Base-by-base conservation (phyloP, 2,329 filamentous ascomycete genomes). In the Hypoxylon sp. region DNA sequence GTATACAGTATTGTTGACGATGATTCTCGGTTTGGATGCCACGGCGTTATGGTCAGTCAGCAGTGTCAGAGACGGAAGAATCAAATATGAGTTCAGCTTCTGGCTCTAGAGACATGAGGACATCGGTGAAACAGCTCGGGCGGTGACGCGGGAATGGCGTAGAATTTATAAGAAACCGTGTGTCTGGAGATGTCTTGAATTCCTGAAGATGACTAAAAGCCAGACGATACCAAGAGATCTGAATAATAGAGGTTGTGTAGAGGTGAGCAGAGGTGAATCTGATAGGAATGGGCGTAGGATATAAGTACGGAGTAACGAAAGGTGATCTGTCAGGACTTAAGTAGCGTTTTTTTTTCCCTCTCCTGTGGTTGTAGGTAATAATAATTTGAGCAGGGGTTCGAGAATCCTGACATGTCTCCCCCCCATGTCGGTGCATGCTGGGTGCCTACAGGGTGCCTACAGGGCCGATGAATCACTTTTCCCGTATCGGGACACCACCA, bases 391-490 rank as follows among this genome's bases (percentile, higher is more conserved):
- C 61, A 64, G 63, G 65, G 67, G 62, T 62, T 57, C 51, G 26
- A 43, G 26, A 18, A 23, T 17, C 46, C 61, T 48, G n/a, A n/a
- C n/a, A n/a, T n/a, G n/a, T 48, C 48, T 58, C 58, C 41, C 59
- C 60, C 56, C 63, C 62, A 50, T 66, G 65, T 42, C 38, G n/a
- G 45, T n/a, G 13, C 48, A 17, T 49, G 18, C 52, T 64, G 48
- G 58, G 55, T 63, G 57, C 62, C 56, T 59, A 58, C 60, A 35
- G 13, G 13, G 13, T 17, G 13, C n/a, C n/a, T n/a, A n/a, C 29
- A 62, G 59, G 53, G 54, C 62, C 67, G 65, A 67, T 69, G 59
- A 67, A 64, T 69, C 66, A 69, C 60, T 60, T 61, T 55, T 48
- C 47, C 57, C 64, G 46, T 56, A 53, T 55, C 55, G 47, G 60